A percentile compares a stretch with the other conserved stretches of the same genome.
Conservation (phyloP, 805 yeast species). For the Hanseniaspora osmophila region DNA sequence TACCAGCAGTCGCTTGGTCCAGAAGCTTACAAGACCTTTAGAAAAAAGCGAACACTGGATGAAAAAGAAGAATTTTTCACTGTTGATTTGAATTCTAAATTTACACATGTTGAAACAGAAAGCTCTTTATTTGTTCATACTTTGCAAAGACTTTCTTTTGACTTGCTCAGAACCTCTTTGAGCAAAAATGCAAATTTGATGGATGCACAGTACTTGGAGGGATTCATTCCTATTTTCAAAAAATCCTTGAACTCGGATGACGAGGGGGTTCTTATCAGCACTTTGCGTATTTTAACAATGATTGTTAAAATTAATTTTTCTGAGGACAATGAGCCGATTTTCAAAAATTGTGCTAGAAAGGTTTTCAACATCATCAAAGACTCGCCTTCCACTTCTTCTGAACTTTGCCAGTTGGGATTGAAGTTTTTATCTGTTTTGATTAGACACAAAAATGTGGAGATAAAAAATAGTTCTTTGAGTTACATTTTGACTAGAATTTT, state of each 20-base stretch:
- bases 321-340: slow-evolving; percentile 29
- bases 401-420: slow-evolving; percentile 66
- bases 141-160: slow-evolving; percentile 64
- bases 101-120: slow-evolving; percentile 38
- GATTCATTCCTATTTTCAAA: slow-evolving; percentile 63
- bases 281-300: slow-evolving; percentile 48
- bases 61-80: slow-evolving; percentile 53
- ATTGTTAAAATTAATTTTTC: slow-evolving; percentile 51
- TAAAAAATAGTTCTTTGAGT: slow-evolving; percentile 60
- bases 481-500: slow-evolving; percentile 57
- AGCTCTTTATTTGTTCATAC: slow-evolving; percentile 42
- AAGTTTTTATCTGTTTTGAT: slow-evolving; percentile 60
- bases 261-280: slow-evolving; percentile 62
- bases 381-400: slow-evolving; percentile 64
- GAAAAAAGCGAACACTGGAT: slow-evolving; percentile 14
- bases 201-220: slow-evolving; percentile 45
- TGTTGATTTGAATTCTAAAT: slow-evolving; percentile 55
- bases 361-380: slow-evolving; percentile 54
- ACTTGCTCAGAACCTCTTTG: slow-evolving; percentile 58
- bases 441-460: slow-evolving; percentile 49
- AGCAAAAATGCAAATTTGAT: slow-evolving; percentile 46
- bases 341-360: slow-evolving; percentile 46
- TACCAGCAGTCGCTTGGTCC: slow-evolving; percentile 36
- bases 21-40: slow-evolving; percentile 10
- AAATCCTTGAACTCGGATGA: slow-evolving; percentile 46